Base-by-base conservation (phyloP, 2,329 filamentous ascomycete genomes). In the Beauveria caledonica region DNA sequence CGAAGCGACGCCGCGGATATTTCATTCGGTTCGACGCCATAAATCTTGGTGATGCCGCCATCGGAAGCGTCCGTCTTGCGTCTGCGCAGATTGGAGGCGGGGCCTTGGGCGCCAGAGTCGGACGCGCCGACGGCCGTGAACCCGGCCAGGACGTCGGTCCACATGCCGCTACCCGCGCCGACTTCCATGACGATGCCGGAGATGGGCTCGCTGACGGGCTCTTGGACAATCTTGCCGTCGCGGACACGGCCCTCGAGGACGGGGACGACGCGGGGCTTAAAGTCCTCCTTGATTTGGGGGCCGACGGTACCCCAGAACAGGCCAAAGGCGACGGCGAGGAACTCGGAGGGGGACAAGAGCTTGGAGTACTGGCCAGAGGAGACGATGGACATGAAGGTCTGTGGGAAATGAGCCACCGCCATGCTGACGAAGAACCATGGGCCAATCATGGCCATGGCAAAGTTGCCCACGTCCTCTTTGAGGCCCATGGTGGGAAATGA, bases 11-110 rank as follows among this genome's bases (percentile, higher is more conserved):
- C 68, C 64, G 86, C 81, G 58, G 82, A 80, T 40, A 75, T 77
- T 0, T 68, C 59, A 68, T 87, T 88, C 3, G 86, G 86, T 72
- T 89, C 86, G 5, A 88, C 78, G 59, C 85, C 86, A 65, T 83
- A 86, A 48, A 88, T 74, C 36, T 75, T 77, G 36, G 71, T 76
- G 59, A 82, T 64, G n/a, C 61, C 65, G 17, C 53, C 60, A 17
- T 59, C 58, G 13, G 65, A 64, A 40, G 64, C 65, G 17, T 15
- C 73, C 63, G 70, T 74, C 2, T 67, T 73, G 51, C 74, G 70
- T 40, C 48, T 63, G 39, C 19, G 64, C 59, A 60, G 63, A 9
- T 11, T 63, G 61, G 42, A 62, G 25, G 55, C 66, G 7, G 56
- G 60, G 27, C 42, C 62, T 44, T 56, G 45, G 25, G 63, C 60